phyloP scores from a whole-genome alignment of 148 eudicot species.

The Vaccinium darrowii region DNA sequence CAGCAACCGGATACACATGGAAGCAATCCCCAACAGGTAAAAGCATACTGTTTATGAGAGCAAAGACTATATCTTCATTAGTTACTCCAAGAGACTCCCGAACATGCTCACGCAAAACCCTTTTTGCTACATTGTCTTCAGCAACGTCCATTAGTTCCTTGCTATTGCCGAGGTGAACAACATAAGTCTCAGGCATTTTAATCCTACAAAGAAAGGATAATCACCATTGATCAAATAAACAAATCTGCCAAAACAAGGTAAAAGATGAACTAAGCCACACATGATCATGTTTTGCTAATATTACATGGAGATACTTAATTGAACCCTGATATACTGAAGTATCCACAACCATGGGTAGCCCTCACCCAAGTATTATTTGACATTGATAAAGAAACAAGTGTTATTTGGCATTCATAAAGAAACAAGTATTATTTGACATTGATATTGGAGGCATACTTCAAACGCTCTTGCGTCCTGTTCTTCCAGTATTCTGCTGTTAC shows the following conservation, averaged over 20 bases:
- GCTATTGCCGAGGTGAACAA: constrained; percentile 99
- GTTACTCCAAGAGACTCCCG: constrained; percentile 91
- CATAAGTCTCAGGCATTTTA: constrained; percentile 90
- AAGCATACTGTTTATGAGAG: constrained; percentile 78
- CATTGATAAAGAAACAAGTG: background rate
- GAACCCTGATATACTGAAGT: background rate
- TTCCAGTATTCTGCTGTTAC: constrained; percentile 96
- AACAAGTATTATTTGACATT: background rate
- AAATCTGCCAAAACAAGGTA: background rate
- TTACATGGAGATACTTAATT: background rate
- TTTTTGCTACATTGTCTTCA: constrained; percentile 80
- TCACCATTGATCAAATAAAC: background rate
- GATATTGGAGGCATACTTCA: constrained; percentile 52
- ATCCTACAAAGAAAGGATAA: constrained; percentile 48
- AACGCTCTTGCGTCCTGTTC: constrained; percentile 83
- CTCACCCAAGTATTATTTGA: background rate
- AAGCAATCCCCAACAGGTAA: background rate
- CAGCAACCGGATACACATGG: background rate
- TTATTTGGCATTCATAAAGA: background rate
- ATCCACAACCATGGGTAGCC: background rate
- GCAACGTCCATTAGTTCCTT: constrained; percentile 96
- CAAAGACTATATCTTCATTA: constrained; percentile 87
- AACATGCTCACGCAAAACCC: constrained; percentile 91
- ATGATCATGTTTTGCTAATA: background rate
- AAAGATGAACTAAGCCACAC: constrained; percentile 10